A percentile compares a stretch with the other conserved stretches of the same genome.
These are phyloP conservation scores for Mycena amicta DNA, from an alignment of 768 basidiomycete genomes.

Conservation along the genomic window DNA sequence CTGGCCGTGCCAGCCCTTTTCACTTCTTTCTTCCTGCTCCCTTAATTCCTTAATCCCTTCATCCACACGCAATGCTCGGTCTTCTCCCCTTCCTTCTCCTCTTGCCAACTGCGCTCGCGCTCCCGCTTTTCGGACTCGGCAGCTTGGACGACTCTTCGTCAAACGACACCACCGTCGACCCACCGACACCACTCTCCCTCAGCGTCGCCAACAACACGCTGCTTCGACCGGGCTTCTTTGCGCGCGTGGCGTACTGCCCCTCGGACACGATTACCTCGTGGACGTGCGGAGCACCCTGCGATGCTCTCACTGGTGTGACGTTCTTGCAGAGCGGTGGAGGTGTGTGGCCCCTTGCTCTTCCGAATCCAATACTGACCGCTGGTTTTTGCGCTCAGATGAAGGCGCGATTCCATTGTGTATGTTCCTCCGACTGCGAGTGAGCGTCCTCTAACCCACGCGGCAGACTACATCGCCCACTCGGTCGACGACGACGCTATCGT, in stretches of 20 bases:
- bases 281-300: constrained; percentile 18
- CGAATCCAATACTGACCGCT: not conserved
- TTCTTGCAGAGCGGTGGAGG: constrained; percentile 35
- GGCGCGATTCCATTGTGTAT: constrained; percentile 33
- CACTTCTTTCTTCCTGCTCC: not conserved
- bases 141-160: not conserved
- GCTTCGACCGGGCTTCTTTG: constrained; percentile 37
- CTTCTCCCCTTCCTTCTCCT: not conserved
- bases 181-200: constrained; percentile 9
- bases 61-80: not conserved
- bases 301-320: constrained; percentile 8
- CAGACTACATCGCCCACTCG: constrained; percentile 42
- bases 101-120: not conserved
- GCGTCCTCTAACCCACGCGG: constrained; percentile 8
- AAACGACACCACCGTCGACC: not conserved
- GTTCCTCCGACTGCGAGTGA: too few relatives aligned
- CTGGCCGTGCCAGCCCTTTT: not conserved
- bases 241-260: constrained; percentile 41
- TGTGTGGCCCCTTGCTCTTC: constrained; percentile 21
- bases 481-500: constrained; percentile 35
- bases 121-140: not conserved
- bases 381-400: constrained; percentile 26
- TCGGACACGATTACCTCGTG: constrained; percentile 32
- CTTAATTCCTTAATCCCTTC: not conserved
- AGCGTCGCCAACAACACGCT: constrained; percentile 7